Percentiles rank a stretch among this genome's conserved stretches.
Evolutionary conservation across 1,284 basidiomycete species (phyloP).

Genomic region (Phlebopus sp.): DNA sequence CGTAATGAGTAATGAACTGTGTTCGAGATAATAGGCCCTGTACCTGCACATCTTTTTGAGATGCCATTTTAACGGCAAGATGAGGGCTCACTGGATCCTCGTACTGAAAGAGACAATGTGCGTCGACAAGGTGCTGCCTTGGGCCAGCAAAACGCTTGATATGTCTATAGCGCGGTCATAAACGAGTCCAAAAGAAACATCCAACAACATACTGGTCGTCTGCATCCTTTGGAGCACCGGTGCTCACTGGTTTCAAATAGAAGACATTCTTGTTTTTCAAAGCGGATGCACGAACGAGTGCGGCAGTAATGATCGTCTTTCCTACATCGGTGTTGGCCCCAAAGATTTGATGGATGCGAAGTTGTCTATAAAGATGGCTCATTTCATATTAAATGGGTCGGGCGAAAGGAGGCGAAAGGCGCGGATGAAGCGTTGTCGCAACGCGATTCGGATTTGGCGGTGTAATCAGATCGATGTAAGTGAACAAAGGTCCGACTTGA

Average conservation of each 20-base stretch:
- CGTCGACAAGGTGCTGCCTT: slow-evolving; percentile 44
- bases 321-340: slow-evolving; percentile 92
- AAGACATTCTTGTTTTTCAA: slow-evolving; percentile 51
- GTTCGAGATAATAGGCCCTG: slow-evolving; percentile 6
- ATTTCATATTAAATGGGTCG: slow-evolving; percentile 13
- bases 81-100: slow-evolving; percentile 93
- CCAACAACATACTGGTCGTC: slow-evolving; percentile 68
- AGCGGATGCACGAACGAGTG: slow-evolving; percentile 75
- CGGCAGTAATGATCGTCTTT: slow-evolving; percentile 86
- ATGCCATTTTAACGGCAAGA: slow-evolving; percentile 71
- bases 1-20: not conserved
- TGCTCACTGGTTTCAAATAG: slow-evolving; percentile 92
- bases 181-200: not conserved
- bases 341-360: slow-evolving; percentile 87
- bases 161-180: slow-evolving; percentile 50
- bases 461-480: no score
- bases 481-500: no score
- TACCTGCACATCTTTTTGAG: slow-evolving; percentile 34
- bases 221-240: slow-evolving; percentile 75
- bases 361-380: slow-evolving; percentile 64
- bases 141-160: slow-evolving; percentile 57
- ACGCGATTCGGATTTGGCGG: no score
- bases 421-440: no score
- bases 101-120: slow-evolving; percentile 81
- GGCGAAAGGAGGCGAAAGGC: no score